Evolutionary conservation across 179 eudicot genomes (phyloP).

Genomic region (Silene noctiflora): DNA sequence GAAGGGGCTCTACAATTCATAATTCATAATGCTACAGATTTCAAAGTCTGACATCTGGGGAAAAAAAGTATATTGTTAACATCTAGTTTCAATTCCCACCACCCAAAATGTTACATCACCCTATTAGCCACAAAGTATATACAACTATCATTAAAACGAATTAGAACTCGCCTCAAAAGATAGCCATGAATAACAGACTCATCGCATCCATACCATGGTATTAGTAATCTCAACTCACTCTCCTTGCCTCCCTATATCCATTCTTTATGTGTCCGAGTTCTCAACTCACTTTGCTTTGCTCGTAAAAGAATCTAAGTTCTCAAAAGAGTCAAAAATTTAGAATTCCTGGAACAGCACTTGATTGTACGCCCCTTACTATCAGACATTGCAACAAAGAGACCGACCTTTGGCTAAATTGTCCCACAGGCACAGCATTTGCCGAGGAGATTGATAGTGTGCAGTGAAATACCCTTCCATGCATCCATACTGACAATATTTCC

Average conservation of each 20-base stretch:
- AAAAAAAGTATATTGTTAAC: too few species aligned
- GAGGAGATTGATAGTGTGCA: slow-evolving; percentile 94
- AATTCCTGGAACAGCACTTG: neutral
- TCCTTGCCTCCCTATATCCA: neutral
- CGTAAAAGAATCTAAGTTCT: neutral
- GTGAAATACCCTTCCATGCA: slow-evolving; percentile 88
- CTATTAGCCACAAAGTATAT: slow-evolving; percentile 12
- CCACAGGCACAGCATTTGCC: slow-evolving; percentile 92
- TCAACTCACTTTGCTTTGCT: neutral
- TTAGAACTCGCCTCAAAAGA: neutral
- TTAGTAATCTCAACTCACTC: neutral
- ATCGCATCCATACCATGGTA: neutral
- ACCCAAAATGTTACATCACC: neutral
- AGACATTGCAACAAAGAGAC: slow-evolving; percentile 76
- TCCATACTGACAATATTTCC: slow-evolving; percentile 93
- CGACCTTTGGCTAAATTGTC: slow-evolving; percentile 64
- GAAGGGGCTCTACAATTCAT: too few species aligned
- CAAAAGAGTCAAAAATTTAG: slow-evolving; percentile 7
- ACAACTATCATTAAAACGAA: neutral
- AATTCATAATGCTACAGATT: too few species aligned
- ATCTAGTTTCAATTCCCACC: slow-evolving; percentile 2
- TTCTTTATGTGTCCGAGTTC: neutral
- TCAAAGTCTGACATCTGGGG: too few species aligned
- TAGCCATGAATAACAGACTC: neutral
- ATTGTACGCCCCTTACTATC: slow-evolving; percentile 21